These are phyloP conservation scores for Pistacia atlantica DNA, from an alignment of 345 rosid species.

Conservation along the genomic window DNA sequence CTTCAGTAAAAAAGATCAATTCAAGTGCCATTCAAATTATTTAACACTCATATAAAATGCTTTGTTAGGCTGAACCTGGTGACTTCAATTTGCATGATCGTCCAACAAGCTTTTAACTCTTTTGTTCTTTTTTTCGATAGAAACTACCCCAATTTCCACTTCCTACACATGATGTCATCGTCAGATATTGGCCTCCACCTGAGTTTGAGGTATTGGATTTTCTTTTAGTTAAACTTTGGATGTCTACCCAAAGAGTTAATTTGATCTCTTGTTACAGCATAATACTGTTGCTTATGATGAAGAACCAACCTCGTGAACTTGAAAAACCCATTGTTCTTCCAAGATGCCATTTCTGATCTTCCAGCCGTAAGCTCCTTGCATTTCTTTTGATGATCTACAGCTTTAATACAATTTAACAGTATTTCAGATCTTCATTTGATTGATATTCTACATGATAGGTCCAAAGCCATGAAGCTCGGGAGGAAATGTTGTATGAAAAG, in stretches of 20 bases:
- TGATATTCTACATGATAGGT: constrained; percentile 48
- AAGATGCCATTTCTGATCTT: constrained; percentile 93
- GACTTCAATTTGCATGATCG: not conserved
- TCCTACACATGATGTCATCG: constrained; percentile 87
- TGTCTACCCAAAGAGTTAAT: constrained; percentile 16
- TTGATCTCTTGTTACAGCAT: constrained; percentile 59
- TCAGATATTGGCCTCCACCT: constrained; percentile 82
- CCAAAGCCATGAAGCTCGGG: constrained; percentile 49
- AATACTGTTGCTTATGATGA: constrained; percentile 89
- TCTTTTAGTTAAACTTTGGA: constrained; percentile 13
- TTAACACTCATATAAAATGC: not conserved
- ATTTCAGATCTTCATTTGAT: constrained; percentile 7
- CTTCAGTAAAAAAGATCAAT: not conserved
- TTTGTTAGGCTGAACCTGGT: not conserved
- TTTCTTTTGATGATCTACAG: constrained; percentile 20
- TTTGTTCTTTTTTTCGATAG: constrained; percentile 38
- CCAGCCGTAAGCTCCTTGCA: constrained; percentile 55
- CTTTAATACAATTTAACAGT: constrained; percentile 15
- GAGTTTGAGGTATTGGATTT: constrained; percentile 73
- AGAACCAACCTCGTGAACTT: constrained; percentile 70
- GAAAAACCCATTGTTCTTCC: constrained; percentile 74
- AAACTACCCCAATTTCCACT: constrained; percentile 94
- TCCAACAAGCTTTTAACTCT: constrained; percentile 10
- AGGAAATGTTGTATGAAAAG: constrained; percentile 54
- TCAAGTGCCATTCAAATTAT: not conserved